A percentile compares a stretch with the other conserved stretches of the same genome.
Conservation (phyloP, 1,139 yeast species). For the Geotrichum fermentans region DNA sequence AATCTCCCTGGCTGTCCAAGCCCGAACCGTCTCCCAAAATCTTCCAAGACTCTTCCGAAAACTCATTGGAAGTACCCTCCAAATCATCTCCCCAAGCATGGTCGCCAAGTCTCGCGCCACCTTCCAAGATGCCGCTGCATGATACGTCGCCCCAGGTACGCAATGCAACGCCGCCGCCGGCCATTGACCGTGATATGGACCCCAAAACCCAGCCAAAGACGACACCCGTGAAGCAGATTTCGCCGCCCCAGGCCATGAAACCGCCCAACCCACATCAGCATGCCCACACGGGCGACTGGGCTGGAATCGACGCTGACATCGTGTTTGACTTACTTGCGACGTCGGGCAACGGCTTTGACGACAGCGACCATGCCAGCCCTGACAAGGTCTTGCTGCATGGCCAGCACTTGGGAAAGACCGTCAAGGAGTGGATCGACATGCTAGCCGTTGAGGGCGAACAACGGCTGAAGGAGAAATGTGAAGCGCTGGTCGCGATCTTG, state of each 20-base stretch:
- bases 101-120: not conserved
- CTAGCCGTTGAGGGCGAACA: constrained; percentile 23
- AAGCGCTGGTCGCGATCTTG: constrained; percentile 21
- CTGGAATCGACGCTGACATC: constrained; percentile 30
- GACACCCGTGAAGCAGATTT: not conserved
- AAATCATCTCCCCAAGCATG: no score
- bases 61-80: no score
- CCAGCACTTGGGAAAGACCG: constrained; percentile 60
- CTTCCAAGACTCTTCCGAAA: not conserved
- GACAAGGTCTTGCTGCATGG: constrained; percentile 18
- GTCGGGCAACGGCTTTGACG: not conserved
- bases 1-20: constrained; percentile 1
- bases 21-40: not conserved
- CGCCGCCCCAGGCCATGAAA: not conserved
- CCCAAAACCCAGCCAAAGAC: no score
- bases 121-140: constrained; percentile 7
- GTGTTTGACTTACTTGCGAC: constrained; percentile 37
- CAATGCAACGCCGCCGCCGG: constrained; percentile 14
- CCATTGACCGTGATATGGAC: no score
- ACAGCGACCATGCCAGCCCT: not conserved
- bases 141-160: constrained; percentile 6
- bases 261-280: not conserved
- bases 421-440: constrained; percentile 61
- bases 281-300: constrained; percentile 26
- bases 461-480: not conserved